phyloP scores from a whole-genome alignment of 345 rosid species.

The Populus davidiana region DNA sequence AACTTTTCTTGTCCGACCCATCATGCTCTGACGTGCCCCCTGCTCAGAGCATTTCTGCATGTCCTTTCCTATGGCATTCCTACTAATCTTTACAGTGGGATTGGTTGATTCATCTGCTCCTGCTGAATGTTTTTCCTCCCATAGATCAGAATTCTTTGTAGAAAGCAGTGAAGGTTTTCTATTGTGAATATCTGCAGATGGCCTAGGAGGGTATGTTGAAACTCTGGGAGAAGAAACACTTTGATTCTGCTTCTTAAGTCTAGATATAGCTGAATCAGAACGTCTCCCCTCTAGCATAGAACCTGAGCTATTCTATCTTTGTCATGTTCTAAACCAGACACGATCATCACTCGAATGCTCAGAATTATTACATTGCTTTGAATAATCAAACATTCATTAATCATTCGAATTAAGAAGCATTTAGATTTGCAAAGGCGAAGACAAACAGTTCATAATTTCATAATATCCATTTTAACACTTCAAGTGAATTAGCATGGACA shows the following conservation, averaged over 20 bases:
- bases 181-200: conserved; percentile 49
- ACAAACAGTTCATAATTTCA: neutral
- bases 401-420: neutral
- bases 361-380: neutral
- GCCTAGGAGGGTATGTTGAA: conserved; percentile 68
- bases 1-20: conserved; percentile 37
- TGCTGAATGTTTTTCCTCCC: conserved; percentile 52
- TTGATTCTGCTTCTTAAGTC: conserved; percentile 47
- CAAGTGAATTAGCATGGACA: conserved; percentile 9
- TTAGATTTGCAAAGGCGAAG: neutral
- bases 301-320: conserved; percentile 52
- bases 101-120: conserved; percentile 46
- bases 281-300: conserved; percentile 33
- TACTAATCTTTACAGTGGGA: conserved; percentile 32
- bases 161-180: conserved; percentile 47
- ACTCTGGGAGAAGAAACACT: conserved; percentile 55
- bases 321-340: conserved; percentile 20
- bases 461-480: neutral
- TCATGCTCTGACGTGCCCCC: conserved; percentile 29
- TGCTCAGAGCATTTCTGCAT: conserved; percentile 42
- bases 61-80: conserved; percentile 41
- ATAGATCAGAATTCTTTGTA: conserved; percentile 43
- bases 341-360: too few species aligned
- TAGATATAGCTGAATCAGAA: conserved; percentile 44
- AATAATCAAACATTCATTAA: neutral